Percentiles rank a stretch among this genome's conserved stretches.
These are phyloP conservation scores for Deakozyma indianensis DNA, from an alignment of 805 yeast species.

Conservation along the genomic window DNA sequence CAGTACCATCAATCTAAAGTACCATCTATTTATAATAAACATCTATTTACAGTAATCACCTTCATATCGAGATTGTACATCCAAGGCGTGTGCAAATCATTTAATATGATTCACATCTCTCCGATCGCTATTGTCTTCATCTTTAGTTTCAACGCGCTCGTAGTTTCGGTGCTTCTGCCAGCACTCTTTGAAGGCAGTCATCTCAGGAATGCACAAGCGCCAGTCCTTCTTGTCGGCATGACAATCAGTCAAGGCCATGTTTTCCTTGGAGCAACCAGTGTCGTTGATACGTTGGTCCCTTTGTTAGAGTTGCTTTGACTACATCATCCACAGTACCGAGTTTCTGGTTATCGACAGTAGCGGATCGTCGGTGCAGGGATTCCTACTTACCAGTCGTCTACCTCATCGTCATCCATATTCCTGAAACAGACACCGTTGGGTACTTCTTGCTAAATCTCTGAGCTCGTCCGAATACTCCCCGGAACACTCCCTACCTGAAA, in stretches of 20 bases:
- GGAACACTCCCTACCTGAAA: too few relatives aligned
- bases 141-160: slow-evolving; percentile 23
- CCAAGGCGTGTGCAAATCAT: too few relatives aligned
- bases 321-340: too few relatives aligned
- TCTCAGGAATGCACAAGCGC: slow-evolving; percentile 56
- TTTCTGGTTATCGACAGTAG: too few relatives aligned
- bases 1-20: too few relatives aligned
- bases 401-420: neutral
- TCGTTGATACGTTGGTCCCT: slow-evolving; percentile 57
- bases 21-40: too few relatives aligned
- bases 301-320: too few relatives aligned
- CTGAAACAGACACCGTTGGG: neutral
- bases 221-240: slow-evolving; percentile 75
- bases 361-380: too few relatives aligned
- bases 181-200: slow-evolving; percentile 46
- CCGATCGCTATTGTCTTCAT: neutral
- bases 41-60: too few relatives aligned
- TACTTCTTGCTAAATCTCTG: too few relatives aligned
- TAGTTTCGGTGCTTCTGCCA: slow-evolving; percentile 47
- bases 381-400: neutral
- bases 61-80: too few relatives aligned
- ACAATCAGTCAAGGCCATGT: slow-evolving; percentile 54
- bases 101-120: slow-evolving; percentile 9
- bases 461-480: too few relatives aligned
- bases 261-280: slow-evolving; percentile 70